phyloP scores from a whole-genome alignment of 2,329 filamentous ascomycete genomes.

The Calonectria hongkongensis region DNA sequence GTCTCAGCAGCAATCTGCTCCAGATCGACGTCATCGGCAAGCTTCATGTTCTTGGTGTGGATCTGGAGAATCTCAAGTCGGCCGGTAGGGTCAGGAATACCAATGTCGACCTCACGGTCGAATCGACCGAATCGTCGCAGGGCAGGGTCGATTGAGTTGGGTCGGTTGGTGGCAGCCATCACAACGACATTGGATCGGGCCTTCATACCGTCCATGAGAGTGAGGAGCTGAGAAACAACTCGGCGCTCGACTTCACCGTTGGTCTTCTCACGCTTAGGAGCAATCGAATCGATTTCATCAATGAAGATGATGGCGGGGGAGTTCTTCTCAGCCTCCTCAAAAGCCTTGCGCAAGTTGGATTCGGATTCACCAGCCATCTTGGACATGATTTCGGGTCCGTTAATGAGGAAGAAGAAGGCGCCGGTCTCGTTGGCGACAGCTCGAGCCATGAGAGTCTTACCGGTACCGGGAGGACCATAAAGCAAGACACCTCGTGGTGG shows the following conservation, averaged over 20 bases:
- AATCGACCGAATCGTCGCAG: constrained; percentile 98
- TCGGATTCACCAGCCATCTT: constrained; percentile 99
- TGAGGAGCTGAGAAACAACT: constrained; percentile 97
- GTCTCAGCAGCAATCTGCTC: constrained; percentile 98
- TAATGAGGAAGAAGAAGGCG: constrained; percentile 99
- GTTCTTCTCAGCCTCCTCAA: constrained; percentile 99
- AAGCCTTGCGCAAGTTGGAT: constrained; percentile 98
- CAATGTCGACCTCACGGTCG: constrained; percentile 98
- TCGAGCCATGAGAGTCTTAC: constrained; percentile 99
- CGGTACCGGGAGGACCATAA: constrained; percentile 96
- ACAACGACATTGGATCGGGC: constrained; percentile 98
- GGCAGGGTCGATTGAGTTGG: constrained; percentile 98
- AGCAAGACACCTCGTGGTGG: constrained; percentile 98
- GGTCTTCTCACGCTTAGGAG: constrained; percentile 99
- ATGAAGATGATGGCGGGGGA: constrained; percentile 99
- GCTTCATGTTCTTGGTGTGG: constrained; percentile 99
- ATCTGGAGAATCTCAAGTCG: constrained; percentile 99
- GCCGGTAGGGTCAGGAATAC: constrained; percentile 97
- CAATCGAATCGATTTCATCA: constrained; percentile 99
- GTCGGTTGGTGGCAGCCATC: constrained; percentile 99
- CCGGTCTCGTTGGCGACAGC: constrained; percentile 99
- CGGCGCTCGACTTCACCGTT: constrained; percentile 99
- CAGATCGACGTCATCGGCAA: constrained; percentile 95
- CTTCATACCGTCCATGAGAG: constrained; percentile 99
- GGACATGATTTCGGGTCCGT: constrained; percentile 99